Percentiles rank a stretch among this genome's conserved stretches.
These are phyloP conservation scores for Fusarium armeniacum DNA, from an alignment of 2,329 filamentous ascomycete species.

Conservation along the genomic window DNA sequence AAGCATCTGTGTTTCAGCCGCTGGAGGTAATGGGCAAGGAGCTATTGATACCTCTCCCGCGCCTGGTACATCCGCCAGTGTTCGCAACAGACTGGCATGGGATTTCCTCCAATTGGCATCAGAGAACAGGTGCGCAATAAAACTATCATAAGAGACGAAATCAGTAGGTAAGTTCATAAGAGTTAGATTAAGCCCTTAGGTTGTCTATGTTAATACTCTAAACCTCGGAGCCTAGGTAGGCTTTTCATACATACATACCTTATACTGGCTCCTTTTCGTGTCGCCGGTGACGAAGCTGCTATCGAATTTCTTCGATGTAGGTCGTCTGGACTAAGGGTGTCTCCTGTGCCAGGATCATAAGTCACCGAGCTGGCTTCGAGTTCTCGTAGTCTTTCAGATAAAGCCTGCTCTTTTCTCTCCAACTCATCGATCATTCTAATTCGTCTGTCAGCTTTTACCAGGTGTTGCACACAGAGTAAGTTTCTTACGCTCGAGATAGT, in stretches of 20 bases:
- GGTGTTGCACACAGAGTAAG: too few species aligned
- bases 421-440: constrained; percentile 15
- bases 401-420: constrained; percentile 18
- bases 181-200: fast-evolving
- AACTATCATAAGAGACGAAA: not conserved
- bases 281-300: constrained; percentile 21
- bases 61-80: constrained; percentile 16
- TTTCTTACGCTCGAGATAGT: constrained; percentile 16
- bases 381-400: constrained; percentile 5
- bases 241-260: not conserved
- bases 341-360: not conserved
- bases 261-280: constrained; percentile 24
- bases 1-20: not conserved
- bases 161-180: not conserved
- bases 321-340: constrained; percentile 25
- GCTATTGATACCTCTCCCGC: constrained; percentile 11
- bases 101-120: constrained; percentile 29
- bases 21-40: constrained; percentile 8
- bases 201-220: not conserved
- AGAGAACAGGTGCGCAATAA: constrained; percentile 22
- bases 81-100: constrained; percentile 13
- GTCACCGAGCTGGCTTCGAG: not conserved
- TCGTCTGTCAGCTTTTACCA: fast-evolving
- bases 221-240: not conserved
- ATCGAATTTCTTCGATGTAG: constrained; percentile 20